These are phyloP conservation scores for Colletotrichum liriopes DNA, from an alignment of 2,329 filamentous ascomycete genomes.

Conservation along the genomic window DNA sequence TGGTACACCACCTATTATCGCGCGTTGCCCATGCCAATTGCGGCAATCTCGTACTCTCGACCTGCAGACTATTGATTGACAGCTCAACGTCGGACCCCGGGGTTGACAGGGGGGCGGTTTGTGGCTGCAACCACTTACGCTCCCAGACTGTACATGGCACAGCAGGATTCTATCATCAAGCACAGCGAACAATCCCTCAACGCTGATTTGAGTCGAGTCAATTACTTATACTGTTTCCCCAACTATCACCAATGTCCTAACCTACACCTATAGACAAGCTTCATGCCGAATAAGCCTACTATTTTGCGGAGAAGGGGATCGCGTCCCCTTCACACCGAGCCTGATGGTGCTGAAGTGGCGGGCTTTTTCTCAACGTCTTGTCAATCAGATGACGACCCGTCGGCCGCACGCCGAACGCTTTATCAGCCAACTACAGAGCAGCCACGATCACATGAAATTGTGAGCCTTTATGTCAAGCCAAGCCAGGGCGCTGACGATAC, in stretches of 20 bases:
- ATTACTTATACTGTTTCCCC: background rate
- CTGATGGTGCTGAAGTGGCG: background rate
- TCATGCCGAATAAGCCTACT: background rate
- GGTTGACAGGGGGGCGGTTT: constrained; percentile 21
- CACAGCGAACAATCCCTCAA: background rate
- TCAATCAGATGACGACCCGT: constrained; percentile 45
- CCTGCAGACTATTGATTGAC: constrained; percentile 20
- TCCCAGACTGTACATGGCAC: background rate
- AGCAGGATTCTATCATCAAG: background rate
- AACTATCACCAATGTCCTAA: background rate
- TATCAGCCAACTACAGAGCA: constrained; percentile 33
- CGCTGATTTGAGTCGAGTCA: background rate
- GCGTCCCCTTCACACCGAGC: background rate
- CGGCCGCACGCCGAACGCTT: constrained; percentile 36
- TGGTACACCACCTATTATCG: constrained; percentile 18
- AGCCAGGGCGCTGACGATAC: constrained; percentile 44
- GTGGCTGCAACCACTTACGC: constrained; percentile 38
- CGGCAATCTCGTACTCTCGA: background rate
- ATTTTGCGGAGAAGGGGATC: background rate
- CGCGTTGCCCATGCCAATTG: constrained; percentile 22
- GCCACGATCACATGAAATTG: constrained; percentile 36
- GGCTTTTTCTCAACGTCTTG: constrained; percentile 47
- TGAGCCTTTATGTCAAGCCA: constrained; percentile 47
- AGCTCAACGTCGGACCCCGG: constrained; percentile 32
- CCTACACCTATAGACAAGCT: background rate